Evolutionary conservation across 1,139 yeast species (phyloP).

Genomic region (Scheffersomyces lignicola): DNA sequence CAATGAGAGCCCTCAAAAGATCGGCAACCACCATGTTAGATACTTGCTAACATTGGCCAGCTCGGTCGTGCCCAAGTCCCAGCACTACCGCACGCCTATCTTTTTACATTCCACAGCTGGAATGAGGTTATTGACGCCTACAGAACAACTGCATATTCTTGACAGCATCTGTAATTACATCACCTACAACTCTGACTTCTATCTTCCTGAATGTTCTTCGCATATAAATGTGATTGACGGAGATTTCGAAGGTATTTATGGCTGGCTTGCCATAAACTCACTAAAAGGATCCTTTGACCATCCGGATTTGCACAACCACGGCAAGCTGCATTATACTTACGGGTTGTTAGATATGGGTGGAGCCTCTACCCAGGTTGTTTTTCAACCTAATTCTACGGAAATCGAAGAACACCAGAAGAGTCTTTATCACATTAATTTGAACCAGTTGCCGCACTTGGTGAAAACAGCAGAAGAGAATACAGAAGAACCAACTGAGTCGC

Average conservation of each 20-base stretch:
- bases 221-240: slow-evolving; percentile 76
- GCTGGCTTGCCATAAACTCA: slow-evolving; percentile 79
- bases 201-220: slow-evolving; percentile 52
- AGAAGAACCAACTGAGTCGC: slow-evolving; percentile 1
- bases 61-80: slow-evolving; percentile 62
- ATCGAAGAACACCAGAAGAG: slow-evolving; percentile 54
- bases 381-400: slow-evolving; percentile 65
- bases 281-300: slow-evolving; percentile 58
- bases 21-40: slow-evolving; percentile 62
- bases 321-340: slow-evolving; percentile 57
- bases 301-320: slow-evolving; percentile 50
- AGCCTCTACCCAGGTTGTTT: slow-evolving; percentile 81
- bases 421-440: slow-evolving; percentile 51
- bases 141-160: slow-evolving; percentile 52
- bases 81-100: slow-evolving; percentile 71
- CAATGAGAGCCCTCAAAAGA: slow-evolving; percentile 47
- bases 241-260: slow-evolving; percentile 76
- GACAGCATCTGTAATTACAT: slow-evolving; percentile 58
- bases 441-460: slow-evolving; percentile 29
- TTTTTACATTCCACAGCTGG: slow-evolving; percentile 83
- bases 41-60: slow-evolving; percentile 56
- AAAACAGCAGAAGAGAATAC: slow-evolving; percentile 1
- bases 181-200: slow-evolving; percentile 53
- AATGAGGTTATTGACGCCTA: slow-evolving; percentile 63
- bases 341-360: slow-evolving; percentile 89